Base-by-base conservation (phyloP, 768 basidiomycete genomes). In the Strobilomyces dryophilus region DNA sequence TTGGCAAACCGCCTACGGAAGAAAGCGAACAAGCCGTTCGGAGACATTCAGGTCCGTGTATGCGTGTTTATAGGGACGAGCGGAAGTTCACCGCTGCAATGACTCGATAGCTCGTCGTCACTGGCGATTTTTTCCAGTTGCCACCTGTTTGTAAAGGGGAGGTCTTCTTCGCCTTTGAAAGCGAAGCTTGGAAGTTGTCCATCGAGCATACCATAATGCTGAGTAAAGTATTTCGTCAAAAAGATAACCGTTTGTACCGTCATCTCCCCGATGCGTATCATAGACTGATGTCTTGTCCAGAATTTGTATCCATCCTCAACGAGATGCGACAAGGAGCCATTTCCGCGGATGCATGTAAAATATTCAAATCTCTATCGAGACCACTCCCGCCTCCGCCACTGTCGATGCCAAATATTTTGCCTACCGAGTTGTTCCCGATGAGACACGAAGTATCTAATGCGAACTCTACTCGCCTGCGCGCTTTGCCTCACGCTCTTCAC, bases 151-250 rank as follows among this genome's bases (percentile, higher is more conserved):
- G 70, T 34, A 79, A 79, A 49, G 61, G 58, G 27, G 56, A 68
- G 8, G 75, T 78, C 1, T 79, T 79, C 57, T 88, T 88, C 56
- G 82, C 81, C 0, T 89, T 88, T 62, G 83, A 89, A 59, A 81
- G 83, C 17, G 70, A 76, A 21, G 72, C 61, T 26, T 69, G 66
- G 69, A 61, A 56, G 8, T 42, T 71, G 7, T 80, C 81, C 57
- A 72, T 84, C 45, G 75, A 81, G 45, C 70, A 75, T 46, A 87
- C 81, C 1, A 76, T 89, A 52, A 84, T 79, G 47, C 74, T 92
- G 3, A 83, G 76, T 5, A 81, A 86, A 58, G 89, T 91, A 5
- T 90, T 87, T 68, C 70, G 89, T 26, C 89, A 91, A 64, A 88
- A 83, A 48, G 87, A 89, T 62, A 74, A 79, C 42, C 69, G 87